These are phyloP conservation scores for Inga leiocalycina DNA, from an alignment of 306 rosid species.

Conservation along the genomic window DNA sequence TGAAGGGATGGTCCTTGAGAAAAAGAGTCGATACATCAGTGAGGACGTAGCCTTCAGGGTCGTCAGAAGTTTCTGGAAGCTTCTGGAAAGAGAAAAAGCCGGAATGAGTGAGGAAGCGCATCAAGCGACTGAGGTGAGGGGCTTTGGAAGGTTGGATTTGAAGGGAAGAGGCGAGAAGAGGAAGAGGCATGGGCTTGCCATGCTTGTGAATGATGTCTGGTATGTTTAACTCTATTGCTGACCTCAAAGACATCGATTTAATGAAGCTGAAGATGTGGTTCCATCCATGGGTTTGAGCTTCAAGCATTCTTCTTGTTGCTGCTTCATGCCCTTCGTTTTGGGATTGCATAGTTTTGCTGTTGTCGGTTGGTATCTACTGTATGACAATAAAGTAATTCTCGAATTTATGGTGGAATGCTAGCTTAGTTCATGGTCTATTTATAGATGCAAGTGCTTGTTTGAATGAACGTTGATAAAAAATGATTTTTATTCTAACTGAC, in stretches of 20 bases:
- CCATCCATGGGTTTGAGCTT: constrained; percentile 36
- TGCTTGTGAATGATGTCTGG: constrained; percentile 43
- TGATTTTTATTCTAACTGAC: too few species aligned
- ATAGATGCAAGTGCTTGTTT: too few species aligned
- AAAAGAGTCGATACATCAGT: constrained; percentile 39
- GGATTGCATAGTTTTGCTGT: not conserved
- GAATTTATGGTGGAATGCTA: too few species aligned
- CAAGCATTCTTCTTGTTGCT: constrained; percentile 24
- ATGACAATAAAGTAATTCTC: too few species aligned
- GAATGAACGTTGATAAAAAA: too few species aligned
- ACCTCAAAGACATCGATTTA: constrained; percentile 31
- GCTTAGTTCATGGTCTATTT: too few species aligned
- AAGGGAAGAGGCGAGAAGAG: constrained; percentile 38
- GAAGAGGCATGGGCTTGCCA: constrained; percentile 58
- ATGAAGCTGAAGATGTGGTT: constrained; percentile 28
- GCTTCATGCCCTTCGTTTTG: not conserved
- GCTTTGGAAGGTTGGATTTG: constrained; percentile 38
- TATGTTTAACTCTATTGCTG: constrained; percentile 27
- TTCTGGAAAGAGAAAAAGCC: constrained; percentile 27
- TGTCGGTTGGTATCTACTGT: too few species aligned
- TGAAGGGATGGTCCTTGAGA: constrained; percentile 36
- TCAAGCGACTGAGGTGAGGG: constrained; percentile 35
- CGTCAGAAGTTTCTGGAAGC: constrained; percentile 11
- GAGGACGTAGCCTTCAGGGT: constrained; percentile 16
- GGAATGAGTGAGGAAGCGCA: constrained; percentile 37